A percentile compares a stretch with the other conserved stretches of the same genome.
Conservation (phyloP, 139 green algal species). For the Tetradesmus obliquus region DNA sequence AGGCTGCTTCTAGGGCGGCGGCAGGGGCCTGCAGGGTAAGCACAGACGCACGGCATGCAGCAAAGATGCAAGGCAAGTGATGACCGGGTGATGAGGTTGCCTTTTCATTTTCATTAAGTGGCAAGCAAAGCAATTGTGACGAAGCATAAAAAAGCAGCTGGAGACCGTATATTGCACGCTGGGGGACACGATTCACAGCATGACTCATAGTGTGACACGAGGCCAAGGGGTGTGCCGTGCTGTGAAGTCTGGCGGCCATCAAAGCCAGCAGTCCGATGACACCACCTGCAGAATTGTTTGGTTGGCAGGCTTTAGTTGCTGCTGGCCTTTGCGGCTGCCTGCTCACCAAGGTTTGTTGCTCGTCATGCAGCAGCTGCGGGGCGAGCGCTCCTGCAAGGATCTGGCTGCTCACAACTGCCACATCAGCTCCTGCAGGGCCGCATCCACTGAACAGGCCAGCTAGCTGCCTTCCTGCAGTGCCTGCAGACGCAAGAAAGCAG, state of each 20-base stretch:
- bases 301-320: not conserved
- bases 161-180: too few relatives aligned
- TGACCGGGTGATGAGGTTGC: not conserved
- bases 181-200: too few relatives aligned
- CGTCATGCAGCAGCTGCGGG: not conserved
- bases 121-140: too few relatives aligned
- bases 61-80: not conserved
- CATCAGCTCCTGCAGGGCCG: not conserved
- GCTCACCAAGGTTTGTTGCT: conserved; percentile 20
- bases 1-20: not conserved
- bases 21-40: not conserved
- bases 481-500: not conserved
- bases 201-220: too few relatives aligned
- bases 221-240: too few relatives aligned
- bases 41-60: not conserved
- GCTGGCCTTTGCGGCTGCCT: not conserved
- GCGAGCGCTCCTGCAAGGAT: not conserved
- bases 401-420: not conserved
- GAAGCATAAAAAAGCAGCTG: too few relatives aligned
- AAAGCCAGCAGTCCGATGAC: too few relatives aligned
- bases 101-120: too few relatives aligned
- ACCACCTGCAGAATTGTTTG: too few relatives aligned
- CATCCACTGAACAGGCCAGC: conserved; percentile 26
- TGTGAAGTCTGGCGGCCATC: too few relatives aligned
- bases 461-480: not conserved